phyloP scores from a whole-genome alignment of 2,329 filamentous ascomycete species.

The Cladosporium velox region DNA sequence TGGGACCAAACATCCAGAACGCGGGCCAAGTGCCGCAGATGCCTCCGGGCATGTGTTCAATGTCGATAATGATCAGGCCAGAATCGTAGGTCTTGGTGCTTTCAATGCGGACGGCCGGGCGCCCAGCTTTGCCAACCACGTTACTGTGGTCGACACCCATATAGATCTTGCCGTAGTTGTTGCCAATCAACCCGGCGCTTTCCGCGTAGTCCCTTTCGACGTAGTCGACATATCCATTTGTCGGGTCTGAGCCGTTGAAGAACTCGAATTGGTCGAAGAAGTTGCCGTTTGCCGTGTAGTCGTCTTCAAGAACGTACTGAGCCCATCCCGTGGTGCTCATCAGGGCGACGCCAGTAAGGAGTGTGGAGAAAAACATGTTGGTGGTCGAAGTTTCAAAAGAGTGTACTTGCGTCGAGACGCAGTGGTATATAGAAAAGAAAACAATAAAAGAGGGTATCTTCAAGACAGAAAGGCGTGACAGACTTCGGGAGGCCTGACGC shows the following conservation, averaged over 20 bases:
- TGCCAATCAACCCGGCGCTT: conserved; percentile 29
- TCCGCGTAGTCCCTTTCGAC: conserved; percentile 59
- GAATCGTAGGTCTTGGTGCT: conserved; percentile 65
- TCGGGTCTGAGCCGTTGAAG: conserved; percentile 64
- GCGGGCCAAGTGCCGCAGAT: conserved; percentile 67
- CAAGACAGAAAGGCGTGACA: conserved; percentile 12
- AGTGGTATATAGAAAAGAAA: conserved; percentile 23
- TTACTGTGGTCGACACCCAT: conserved; percentile 41
- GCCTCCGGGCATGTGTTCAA: conserved; percentile 71
- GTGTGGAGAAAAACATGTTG: conserved; percentile 29
- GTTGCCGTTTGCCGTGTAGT: conserved; percentile 45
- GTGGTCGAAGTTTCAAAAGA: conserved; percentile 21
- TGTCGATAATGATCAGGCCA: conserved; percentile 71
- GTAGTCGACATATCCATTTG: conserved; percentile 73
- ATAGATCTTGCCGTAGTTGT: conserved; percentile 28
- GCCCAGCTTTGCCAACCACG: conserved; percentile 56
- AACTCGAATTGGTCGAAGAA: conserved; percentile 58
- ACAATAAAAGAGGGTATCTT: conserved; percentile 20
- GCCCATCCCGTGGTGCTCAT: conserved; percentile 33
- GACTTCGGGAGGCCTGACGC: conserved; percentile 1
- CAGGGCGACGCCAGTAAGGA: conserved; percentile 26
- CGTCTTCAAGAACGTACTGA: conserved; percentile 46
- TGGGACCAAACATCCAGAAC: conserved; percentile 41
- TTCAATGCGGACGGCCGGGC: conserved; percentile 69
- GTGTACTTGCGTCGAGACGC: conserved; percentile 23